Evolutionary conservation across 345 rosid genomes (phyloP).

Genomic region (Eucalyptus lansdowneana): DNA sequence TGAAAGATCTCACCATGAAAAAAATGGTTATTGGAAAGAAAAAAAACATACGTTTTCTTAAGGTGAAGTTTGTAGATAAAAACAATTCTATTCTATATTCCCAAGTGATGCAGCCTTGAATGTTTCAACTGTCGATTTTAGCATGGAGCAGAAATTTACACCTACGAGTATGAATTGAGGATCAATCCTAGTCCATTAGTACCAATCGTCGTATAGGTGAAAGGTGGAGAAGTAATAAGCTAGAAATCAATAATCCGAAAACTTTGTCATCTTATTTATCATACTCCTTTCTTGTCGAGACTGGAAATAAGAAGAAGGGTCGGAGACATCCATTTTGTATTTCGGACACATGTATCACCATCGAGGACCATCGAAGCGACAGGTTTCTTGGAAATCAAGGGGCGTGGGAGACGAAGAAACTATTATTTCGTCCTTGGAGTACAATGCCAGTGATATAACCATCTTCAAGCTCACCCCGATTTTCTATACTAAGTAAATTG

Average conservation of each 20-base stretch:
- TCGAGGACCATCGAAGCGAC: neutral
- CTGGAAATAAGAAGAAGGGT: neutral
- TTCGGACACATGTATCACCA: neutral
- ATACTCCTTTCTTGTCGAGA: neutral
- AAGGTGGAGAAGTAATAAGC: neutral
- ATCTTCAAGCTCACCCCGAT: neutral
- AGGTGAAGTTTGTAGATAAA: neutral
- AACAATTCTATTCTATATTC: neutral
- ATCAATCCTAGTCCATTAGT: neutral
- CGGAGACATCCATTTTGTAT: neutral
- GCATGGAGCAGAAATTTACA: neutral
- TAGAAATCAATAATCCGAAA: neutral
- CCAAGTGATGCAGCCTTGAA: neutral
- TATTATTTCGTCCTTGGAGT: neutral
- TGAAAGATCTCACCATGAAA: neutral
- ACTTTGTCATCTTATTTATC: neutral
- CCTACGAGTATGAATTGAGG: neutral
- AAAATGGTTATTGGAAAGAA: neutral
- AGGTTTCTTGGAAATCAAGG: neutral
- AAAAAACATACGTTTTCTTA: neutral
- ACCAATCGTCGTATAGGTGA: neutral
- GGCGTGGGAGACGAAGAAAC: neutral
- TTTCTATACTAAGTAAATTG: neutral
- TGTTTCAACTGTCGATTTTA: neutral
- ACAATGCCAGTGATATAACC: neutral